Base-by-base conservation (phyloP, 1,139 yeast genomes). In the Sugiyamaella xylanicola region DNA sequence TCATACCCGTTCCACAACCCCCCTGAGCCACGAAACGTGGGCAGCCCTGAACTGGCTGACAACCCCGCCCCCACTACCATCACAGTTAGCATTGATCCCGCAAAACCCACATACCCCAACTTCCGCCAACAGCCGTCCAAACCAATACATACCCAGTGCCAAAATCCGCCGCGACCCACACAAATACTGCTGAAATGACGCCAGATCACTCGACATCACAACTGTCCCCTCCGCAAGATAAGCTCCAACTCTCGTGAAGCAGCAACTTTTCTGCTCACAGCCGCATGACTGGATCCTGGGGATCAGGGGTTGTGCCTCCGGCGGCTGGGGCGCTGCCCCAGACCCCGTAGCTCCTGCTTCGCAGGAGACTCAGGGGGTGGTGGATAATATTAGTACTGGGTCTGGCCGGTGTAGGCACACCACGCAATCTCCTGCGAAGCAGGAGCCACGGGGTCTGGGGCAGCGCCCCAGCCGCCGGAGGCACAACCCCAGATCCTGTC, bases 1-100 rank as follows among this genome's bases (percentile, higher is more conserved):
- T 86, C 87, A 71, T 83, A 86, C 62, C 84, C 83, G 62, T 82
- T 79, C 96, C 96, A 90, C 25, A 85, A 72, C 0, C 93, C 95
- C 52, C 85, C 85, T 0, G 84, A 72, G 2, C 91, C 90, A 50
- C 91, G 73, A 65, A 84, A 86, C 0, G 93, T 85, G 2, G 89
- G 84, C 13, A 89, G 72, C 0, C 96, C 96, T 1, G 93, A 85
- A 0, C 87, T 75, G 0, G 83, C 92, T 3, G 92, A 85, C 7
- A 89, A 75, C 0, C 97, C 97, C 1, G 96, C 92, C 0, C 97
- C 97, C 1, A 86, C 89, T 35, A 32, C 5, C 17, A 27, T 15
- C 8, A 16, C 22, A 7, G 53, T 42, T 32, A 43, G 53, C 5
- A 25, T 20, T 8, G 15, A 29, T 44, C 48, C 35, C 17, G 2